Base-by-base conservation (phyloP, 2,329 filamentous ascomycete species). In the Colletotrichum chrysophilum region DNA sequence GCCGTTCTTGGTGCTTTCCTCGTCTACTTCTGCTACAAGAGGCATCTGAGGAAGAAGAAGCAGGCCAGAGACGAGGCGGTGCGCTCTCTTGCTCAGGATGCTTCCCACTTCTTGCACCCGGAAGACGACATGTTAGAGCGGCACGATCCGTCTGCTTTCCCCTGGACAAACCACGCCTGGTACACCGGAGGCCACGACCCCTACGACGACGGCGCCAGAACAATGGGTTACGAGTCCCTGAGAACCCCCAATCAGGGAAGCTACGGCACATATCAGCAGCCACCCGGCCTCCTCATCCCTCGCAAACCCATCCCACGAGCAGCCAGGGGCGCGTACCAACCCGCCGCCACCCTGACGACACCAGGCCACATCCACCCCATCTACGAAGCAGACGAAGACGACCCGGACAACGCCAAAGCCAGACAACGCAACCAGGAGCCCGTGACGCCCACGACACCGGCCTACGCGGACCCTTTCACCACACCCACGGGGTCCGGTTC, bases 371-470 rank as follows among this genome's bases (percentile, higher is more conserved):
- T 92, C 77, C 89, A 91, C 76, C 90, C 90, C 1, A 92, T 92
- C 75, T 87, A 90, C 77, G 90, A 92, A 77, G 90, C 89, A 10
- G 90, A 91, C 52, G 90, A 92, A 77, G 89, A 91, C 36, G 88
- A 87, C 8, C 81, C 82, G 2, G 79, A 82, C 55, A 79, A 79
- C 36, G 77, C 78, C 56, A 66, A 55, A 18, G 67, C 48, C 13
- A 55, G 64, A 8, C 28, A 58, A 4, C 58, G 21, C 7, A 75
- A 82, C 70, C 67, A 77, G 66, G 66, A 79, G 78, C 80, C 79
- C 16, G 78, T 62, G 18, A 87, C 83, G 70, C 84, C 81, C 21
- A 85, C 82, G 18, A 87, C 81, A 9, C 85, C 81, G 34, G 80
- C 77, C 55, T 82, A 83, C 64, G 85, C 86, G 0, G 89, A 91